These are phyloP conservation scores for Lipomyces starkeyi DNA, from an alignment of 805 yeast genomes.

Conservation along the genomic window DNA sequence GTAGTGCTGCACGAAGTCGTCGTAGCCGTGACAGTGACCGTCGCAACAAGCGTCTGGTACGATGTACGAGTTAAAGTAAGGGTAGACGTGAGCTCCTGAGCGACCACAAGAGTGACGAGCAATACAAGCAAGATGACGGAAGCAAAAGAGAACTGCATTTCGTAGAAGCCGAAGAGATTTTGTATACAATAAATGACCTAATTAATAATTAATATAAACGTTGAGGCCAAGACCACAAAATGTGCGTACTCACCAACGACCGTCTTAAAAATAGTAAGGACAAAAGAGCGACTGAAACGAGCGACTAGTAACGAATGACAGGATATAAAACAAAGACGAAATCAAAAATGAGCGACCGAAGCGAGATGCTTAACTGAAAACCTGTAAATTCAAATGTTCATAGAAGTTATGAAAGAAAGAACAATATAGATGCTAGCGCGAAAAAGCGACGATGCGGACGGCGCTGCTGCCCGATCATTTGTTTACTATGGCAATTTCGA, in stretches of 20 bases:
- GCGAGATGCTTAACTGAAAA: not conserved
- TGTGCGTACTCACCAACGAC: not conserved
- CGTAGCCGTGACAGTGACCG: conserved; percentile 14
- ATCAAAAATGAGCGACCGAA: not conserved
- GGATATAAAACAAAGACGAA: not conserved
- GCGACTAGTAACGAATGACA: conserved; percentile 4
- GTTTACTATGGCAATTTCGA: not conserved
- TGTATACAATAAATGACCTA: not conserved
- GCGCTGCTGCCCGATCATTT: not conserved
- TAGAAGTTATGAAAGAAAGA: not conserved
- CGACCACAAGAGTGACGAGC: conserved; percentile 12
- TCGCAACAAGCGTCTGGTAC: not conserved
- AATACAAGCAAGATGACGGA: conserved; percentile 5
- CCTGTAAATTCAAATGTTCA: not conserved
- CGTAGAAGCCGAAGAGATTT: not conserved
- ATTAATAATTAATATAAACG: not conserved
- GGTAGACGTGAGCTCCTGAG: conserved; percentile 20
- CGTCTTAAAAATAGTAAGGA: not conserved
- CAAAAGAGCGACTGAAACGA: conserved; percentile 9
- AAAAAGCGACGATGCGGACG: not conserved
- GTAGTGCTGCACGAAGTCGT: conserved; percentile 5
- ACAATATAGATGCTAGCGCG: not conserved
- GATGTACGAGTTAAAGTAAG: not conserved
- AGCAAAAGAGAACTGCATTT: conserved; percentile 21
- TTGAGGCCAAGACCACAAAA: not conserved